Percentiles rank a stretch among this genome's conserved stretches.
These are phyloP conservation scores for Polytolypa hystricis DNA, from an alignment of 2,329 filamentous ascomycete species.

Conservation along the genomic window DNA sequence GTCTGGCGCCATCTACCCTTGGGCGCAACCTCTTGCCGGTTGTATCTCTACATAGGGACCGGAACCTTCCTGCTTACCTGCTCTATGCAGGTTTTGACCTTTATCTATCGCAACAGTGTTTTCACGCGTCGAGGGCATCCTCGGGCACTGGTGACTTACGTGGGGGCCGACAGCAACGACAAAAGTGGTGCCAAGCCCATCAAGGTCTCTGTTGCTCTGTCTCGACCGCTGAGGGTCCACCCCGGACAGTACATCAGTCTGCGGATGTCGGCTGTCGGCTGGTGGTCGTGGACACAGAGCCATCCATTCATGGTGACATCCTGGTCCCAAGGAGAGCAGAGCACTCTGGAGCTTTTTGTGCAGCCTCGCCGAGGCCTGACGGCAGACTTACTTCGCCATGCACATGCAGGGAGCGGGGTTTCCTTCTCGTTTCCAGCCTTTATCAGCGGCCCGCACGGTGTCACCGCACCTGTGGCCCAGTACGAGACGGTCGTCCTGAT, in stretches of 20 bases:
- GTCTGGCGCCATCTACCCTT: conserved; percentile 15
- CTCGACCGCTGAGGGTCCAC: conserved; percentile 13
- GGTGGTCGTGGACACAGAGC: conserved; percentile 16
- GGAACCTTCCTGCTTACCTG: conserved; percentile 12
- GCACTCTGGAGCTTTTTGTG: conserved; percentile 23
- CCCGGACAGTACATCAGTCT: conserved; percentile 22
- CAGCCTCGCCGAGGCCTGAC: conserved; percentile 20
- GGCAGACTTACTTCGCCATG: conserved; percentile 14
- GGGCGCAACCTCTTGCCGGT: conserved; percentile 6
- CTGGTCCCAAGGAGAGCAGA: conserved; percentile 16
- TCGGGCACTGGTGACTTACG: conserved; percentile 13
- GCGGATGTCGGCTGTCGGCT: conserved; percentile 19
- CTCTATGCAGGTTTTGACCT: conserved; percentile 11
- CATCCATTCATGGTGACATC: conserved; percentile 19
- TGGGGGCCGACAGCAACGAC: conserved; percentile 4
- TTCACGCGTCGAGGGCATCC: conserved; percentile 13
- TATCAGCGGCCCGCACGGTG: conserved; percentile 24
- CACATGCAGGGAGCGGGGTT: conserved; percentile 5
- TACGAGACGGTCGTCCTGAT: conserved; percentile 26
- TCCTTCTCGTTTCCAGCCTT: conserved; percentile 18
- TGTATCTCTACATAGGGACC: conserved; percentile 15
- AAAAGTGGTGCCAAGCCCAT: conserved; percentile 8
- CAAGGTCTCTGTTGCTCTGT: conserved; percentile 14
- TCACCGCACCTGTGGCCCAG: conserved; percentile 16
- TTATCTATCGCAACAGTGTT: conserved; percentile 16